phyloP scores from a whole-genome alignment of 2,329 filamentous ascomycete genomes.

The Diaporthe batatas region DNA sequence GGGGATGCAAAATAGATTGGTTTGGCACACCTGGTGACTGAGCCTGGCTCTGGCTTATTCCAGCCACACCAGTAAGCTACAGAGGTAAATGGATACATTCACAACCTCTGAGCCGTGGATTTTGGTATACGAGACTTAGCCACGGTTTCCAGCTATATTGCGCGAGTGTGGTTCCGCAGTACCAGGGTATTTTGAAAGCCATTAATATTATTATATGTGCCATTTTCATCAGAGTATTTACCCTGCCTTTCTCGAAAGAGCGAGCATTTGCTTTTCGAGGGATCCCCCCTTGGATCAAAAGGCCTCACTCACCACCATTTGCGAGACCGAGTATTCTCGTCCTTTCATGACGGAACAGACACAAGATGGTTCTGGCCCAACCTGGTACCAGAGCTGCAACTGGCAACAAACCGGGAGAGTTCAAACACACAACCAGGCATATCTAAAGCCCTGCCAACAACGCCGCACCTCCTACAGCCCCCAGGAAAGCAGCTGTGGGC shows the following conservation, averaged over 20 bases:
- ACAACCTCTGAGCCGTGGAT: too few species aligned
- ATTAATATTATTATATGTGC: not conserved
- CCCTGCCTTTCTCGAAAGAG: too few species aligned
- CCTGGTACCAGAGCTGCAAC: not conserved
- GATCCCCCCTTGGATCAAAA: not conserved
- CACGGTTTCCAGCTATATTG: not conserved
- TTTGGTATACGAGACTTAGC: too few species aligned
- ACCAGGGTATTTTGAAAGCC: not conserved
- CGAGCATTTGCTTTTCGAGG: not conserved
- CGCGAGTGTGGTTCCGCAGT: not conserved
- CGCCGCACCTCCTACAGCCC: slow-evolving; percentile 42
- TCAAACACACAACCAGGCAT: not conserved
- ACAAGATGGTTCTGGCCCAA: not conserved
- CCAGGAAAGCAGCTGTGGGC: slow-evolving; percentile 44
- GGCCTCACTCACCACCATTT: too few species aligned
- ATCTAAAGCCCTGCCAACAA: slow-evolving; percentile 36
- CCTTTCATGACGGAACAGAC: too few species aligned
- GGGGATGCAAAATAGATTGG: not conserved
- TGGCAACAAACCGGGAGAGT: not conserved
- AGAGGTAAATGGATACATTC: too few species aligned
- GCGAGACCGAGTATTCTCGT: not conserved
- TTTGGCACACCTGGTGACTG: too few species aligned
- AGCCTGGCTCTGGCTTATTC: not conserved
- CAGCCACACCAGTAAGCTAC: not conserved
- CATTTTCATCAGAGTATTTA: not conserved